A percentile compares a stretch with the other conserved stretches of the same genome.
Evolutionary conservation across 441 rosid species (phyloP).

Genomic region (Erodium chrysanthum): DNA sequence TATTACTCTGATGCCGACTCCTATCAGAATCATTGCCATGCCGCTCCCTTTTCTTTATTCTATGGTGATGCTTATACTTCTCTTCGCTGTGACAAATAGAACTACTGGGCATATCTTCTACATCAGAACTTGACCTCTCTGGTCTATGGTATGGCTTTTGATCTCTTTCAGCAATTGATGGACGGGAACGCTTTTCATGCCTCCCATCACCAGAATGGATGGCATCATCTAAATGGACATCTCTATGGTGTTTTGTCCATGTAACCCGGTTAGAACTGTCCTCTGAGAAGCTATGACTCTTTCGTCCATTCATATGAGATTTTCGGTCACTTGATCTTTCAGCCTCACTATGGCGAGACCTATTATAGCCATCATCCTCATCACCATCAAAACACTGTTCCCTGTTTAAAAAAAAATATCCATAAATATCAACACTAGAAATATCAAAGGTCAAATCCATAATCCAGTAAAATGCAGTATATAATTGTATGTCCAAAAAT

Average conservation of each 20-base stretch:
- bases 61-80: slow-evolving; percentile 19
- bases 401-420: slow-evolving; percentile 20
- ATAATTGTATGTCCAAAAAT: background rate
- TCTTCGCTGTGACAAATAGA: slow-evolving; percentile 23
- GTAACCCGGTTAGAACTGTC: slow-evolving; percentile 24
- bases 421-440: background rate
- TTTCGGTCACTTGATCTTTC: slow-evolving; percentile 18
- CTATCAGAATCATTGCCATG: slow-evolving; percentile 27
- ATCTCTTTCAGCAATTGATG: slow-evolving; percentile 17
- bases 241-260: slow-evolving; percentile 11
- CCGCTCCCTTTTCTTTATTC: slow-evolving; percentile 19
- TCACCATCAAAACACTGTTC: slow-evolving; percentile 18
- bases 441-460: slow-evolving; percentile 1
- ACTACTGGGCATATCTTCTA: slow-evolving; percentile 29
- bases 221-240: slow-evolving; percentile 14
- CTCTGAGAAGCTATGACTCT: slow-evolving; percentile 20
- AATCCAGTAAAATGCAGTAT: background rate
- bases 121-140: slow-evolving; percentile 33
- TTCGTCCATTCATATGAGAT: slow-evolving; percentile 17
- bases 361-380: slow-evolving; percentile 17
- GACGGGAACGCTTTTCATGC: slow-evolving; percentile 16
- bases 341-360: slow-evolving; percentile 15
- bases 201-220: slow-evolving; percentile 16
- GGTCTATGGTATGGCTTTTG: slow-evolving; percentile 14
- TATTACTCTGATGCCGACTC: slow-evolving; percentile 20